Conservation (phyloP, 805 yeast species). For the Kodamaea jinghongensis region DNA sequence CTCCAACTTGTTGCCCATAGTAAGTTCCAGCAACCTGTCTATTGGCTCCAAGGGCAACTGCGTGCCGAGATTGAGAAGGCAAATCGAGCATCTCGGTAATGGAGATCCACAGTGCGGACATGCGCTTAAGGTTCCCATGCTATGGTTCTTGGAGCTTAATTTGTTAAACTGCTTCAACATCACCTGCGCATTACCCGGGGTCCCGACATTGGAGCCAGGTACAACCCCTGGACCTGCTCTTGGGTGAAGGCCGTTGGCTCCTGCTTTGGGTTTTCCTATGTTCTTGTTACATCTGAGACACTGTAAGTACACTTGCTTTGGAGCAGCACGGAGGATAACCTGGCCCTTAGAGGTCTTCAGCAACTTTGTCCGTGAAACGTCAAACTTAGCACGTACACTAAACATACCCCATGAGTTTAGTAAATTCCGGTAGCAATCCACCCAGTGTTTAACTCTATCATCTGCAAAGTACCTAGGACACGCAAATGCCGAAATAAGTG, state of each 20-base stretch:
- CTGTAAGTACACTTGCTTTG: conserved; percentile 76
- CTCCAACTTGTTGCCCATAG: conserved; percentile 26
- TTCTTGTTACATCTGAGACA: conserved; percentile 82
- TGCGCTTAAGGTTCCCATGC: conserved; percentile 23
- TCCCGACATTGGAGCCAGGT: conserved; percentile 2
- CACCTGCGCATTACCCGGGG: conserved; percentile 13
- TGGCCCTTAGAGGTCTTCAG: conserved; percentile 52
- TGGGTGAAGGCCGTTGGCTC: conserved; percentile 14
- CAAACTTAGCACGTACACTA: conserved; percentile 77
- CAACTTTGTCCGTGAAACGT: conserved; percentile 68
- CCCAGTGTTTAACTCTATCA: conserved; percentile 74
- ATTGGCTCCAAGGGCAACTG: conserved; percentile 47
- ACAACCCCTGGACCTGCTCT: conserved; percentile 8
- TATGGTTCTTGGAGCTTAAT: conserved; percentile 16
- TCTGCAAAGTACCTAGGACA: conserved; percentile 82
- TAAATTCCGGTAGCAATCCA: conserved; percentile 60
- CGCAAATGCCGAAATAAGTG: conserved; percentile 74
- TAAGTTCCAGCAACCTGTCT: conserved; percentile 20
- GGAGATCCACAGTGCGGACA: conserved; percentile 90
- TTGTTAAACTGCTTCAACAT: conserved; percentile 38
- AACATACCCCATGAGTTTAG: conserved; percentile 81
- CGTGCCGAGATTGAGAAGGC: conserved; percentile 75
- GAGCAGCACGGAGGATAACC: conserved; percentile 47
- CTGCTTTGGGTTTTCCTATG: conserved; percentile 41
- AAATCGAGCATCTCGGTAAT: conserved; percentile 87